Base-by-base conservation (phyloP, 2,329 filamentous ascomycete genomes). In the Zymoseptoria brevis region DNA sequence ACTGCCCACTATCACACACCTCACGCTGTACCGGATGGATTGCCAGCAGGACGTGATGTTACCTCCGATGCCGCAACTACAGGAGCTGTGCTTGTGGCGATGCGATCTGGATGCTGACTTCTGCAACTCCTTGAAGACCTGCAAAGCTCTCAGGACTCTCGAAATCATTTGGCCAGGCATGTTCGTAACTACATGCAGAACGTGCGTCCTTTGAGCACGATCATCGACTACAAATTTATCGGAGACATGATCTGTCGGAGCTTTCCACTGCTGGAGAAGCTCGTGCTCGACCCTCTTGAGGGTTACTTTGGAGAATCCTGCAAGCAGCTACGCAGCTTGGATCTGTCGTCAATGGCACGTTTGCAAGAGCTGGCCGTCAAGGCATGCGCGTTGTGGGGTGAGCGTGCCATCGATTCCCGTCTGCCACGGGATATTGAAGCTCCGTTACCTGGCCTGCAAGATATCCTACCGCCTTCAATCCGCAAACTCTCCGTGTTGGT, bases 121-220 rank as follows among this genome's bases (percentile, higher is more conserved):
- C 50, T 53, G 50, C 50, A 6, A 26, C 5, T 53, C 50, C 2
- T n/a, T 29, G 22, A n/a, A 53, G 22, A 53, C 22, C 50, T 53
- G 50, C 50, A 53, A 53, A n/a, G 19, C 8, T 30, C 41, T 55
- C 19, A 57, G 26, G 63, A 58, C 60, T 2, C 41, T 55, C 16
- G 49, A 49, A 8, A 49, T 55, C 19, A 29, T 50, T 26, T 55
- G 30, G 54, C 54, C 54, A n/a, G 54, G 54, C 41, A 49, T 55
- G 41, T 30, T 6, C 8, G 24, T 22, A 11, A 48, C 21, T 48
- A 55, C 35, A 48, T 55, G 30, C 19, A 55, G 41, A 55, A 50
- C 24, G 22, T 53, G 8, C n/a, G n/a, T 29, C 16, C 22, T 1
- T 11, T 16, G n/a, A n/a, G 21, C 24, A 55, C 54, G 35, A 49